Evolutionary conservation across 441 rosid species (phyloP), one percentile per base, ranked within the genome.

Genomic region (Bruguiera hainesii): DNA sequence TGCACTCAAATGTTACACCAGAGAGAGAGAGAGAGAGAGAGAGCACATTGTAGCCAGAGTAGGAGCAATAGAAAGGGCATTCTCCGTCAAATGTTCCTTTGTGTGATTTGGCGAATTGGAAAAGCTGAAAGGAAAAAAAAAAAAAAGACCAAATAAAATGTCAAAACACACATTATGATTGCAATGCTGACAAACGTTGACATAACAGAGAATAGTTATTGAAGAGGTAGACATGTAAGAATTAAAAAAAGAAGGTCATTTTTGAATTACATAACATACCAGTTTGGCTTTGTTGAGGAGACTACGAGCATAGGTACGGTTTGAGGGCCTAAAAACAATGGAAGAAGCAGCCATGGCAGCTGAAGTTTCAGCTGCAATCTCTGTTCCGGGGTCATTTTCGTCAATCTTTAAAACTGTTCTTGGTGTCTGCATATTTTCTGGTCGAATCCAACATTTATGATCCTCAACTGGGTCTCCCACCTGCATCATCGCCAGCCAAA

Each of bases 41-140:
- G 37, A 56, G 23, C 82, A 94, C 98, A 30, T 91, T 78, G 75
- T 85, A 94, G 76, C 99, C 99, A 8, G 97, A 88, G 84, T 57
- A 78, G 42, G 99, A 94, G 81, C 97, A 94, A 63, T 91, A 91
- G 78, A 88, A 94, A 50, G 99, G 98, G 77, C 98, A 94, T 80
- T 89, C 99, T 77, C 99, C 97, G 56, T 89, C 97, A 59, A 37
- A 94, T 26, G 91, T 87, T 73, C 90, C 94, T 76, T 83, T 87
- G 74, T 83, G 86, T 18, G 72, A 16, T 64, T 82, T 88, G 0
- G 98, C 96, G 25, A 94, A 82, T 66, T 76, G 37, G 64, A 83
- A 94, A 60, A 94, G 88, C 98, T 91, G 85, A 67, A 66, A 57
- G 49, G 3, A 25, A 37, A 52, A 7, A 7, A 26, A 61, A 59